Evolutionary conservation across 192 early-diverging fungal genomes (phyloP).

Genomic region (Dimargaris xerosporica): DNA sequence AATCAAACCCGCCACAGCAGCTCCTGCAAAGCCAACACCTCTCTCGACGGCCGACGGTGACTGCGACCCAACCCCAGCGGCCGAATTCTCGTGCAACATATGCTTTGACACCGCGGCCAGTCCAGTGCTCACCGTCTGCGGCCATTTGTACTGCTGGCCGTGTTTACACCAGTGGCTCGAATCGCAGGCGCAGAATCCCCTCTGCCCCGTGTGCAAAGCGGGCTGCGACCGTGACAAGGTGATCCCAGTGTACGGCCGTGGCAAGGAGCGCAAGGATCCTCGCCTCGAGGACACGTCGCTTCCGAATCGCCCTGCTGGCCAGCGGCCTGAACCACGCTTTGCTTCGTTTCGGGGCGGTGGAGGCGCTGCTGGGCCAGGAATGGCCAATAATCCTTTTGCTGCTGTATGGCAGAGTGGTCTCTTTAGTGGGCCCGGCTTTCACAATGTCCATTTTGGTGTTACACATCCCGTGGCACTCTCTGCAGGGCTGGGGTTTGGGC

Average conservation of each 20-base stretch:
- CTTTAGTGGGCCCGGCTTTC: slow-evolving; percentile 38
- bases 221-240: slow-evolving; percentile 72
- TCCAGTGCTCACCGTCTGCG: slow-evolving; percentile 63
- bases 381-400: slow-evolving; percentile 17
- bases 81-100: slow-evolving; percentile 11
- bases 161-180: slow-evolving; percentile 65
- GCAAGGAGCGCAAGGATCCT: slow-evolving; percentile 60
- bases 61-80: background rate
- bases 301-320: slow-evolving; percentile 62
- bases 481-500: slow-evolving; percentile 49
- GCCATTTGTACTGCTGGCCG: slow-evolving; percentile 67
- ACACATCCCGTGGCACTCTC: slow-evolving; percentile 28
- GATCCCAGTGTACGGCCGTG: slow-evolving; percentile 69
- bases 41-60: too few species aligned
- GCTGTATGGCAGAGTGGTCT: slow-evolving; percentile 37
- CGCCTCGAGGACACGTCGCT: slow-evolving; percentile 28
- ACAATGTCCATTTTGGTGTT: slow-evolving; percentile 29
- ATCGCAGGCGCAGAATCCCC: slow-evolving; percentile 45
- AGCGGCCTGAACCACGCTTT: slow-evolving; percentile 50
- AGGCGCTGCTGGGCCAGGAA: slow-evolving; percentile 3
- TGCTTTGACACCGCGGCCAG: slow-evolving; percentile 60
- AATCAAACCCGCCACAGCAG: too few species aligned
- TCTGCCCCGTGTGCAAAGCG: slow-evolving; percentile 73
- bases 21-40: too few species aligned
- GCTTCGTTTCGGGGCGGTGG: slow-evolving; percentile 30